phyloP scores from a whole-genome alignment of 257 asterid genomes.

The Capsicum rhomboideum region DNA sequence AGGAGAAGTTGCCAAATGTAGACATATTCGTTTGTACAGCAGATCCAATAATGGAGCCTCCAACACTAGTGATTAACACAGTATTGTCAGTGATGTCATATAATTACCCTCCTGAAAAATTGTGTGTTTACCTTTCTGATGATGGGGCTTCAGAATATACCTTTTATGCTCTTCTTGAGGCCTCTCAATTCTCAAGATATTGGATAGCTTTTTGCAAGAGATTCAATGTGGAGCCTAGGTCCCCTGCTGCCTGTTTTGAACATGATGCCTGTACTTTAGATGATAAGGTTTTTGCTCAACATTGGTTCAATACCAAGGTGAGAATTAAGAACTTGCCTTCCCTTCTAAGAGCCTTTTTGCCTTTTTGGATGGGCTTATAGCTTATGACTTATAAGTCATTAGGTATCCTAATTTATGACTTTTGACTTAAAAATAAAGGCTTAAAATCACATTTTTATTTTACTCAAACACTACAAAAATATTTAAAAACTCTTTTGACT shows the following conservation, averaged over 20 bases:
- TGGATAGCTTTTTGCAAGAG: conserved; percentile 59
- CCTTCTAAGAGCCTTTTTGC: no score
- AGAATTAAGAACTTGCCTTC: neutral
- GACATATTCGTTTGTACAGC: conserved; percentile 57
- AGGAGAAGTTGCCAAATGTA: conserved; percentile 29
- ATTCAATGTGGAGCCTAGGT: conserved; percentile 37
- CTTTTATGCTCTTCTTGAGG: conserved; percentile 47
- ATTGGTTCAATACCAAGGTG: conserved; percentile 35
- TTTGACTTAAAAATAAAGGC: no score
- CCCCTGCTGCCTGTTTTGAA: conserved; percentile 37
- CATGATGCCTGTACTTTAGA: neutral
- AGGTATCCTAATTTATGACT: no score
- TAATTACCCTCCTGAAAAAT: conserved; percentile 36
- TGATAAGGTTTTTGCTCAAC: conserved; percentile 13
- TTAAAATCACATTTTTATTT: no score
- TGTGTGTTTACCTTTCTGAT: conserved; percentile 46
- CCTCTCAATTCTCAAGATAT: conserved; percentile 23
- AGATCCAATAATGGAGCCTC: conserved; percentile 47
- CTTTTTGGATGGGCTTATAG: no score
- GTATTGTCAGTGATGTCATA: conserved; percentile 39
- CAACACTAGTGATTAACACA: conserved; percentile 35
- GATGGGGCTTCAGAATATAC: conserved; percentile 53
- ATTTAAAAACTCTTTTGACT: no score
- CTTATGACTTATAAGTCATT: no score
- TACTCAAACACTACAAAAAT: no score